Base-by-base conservation (phyloP, 345 rosid species). In the Trapa incisa region DNA sequence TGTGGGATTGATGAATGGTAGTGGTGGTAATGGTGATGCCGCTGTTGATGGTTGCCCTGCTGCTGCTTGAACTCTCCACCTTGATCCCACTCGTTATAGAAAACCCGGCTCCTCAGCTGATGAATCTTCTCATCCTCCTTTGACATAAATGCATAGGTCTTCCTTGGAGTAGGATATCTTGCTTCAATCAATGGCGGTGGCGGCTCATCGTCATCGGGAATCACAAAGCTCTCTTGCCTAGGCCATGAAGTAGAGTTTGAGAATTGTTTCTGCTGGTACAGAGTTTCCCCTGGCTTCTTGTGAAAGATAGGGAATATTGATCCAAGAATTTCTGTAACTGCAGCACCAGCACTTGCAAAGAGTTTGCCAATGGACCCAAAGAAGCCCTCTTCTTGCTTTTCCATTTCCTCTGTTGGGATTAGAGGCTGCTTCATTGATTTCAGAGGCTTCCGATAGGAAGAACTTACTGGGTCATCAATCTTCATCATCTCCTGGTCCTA, bases 101-200 rank as follows among this genome's bases (percentile, higher is more conserved):
- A 82, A 4, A 85, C 89, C 1, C 81, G 85, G 72, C 97, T 85
- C 76, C 89, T 87, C 89, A 89, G 81, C 69, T 89, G 96, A 47
- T 87, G 89, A 75, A 87, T 76, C 80, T 89, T 95, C 78, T 95
- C 97, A 0, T 93, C 86, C 39, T 91, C 97, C 79, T 86, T 91
- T n/a, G 96, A 86, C 99, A 95, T 95, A 80, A 91, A 95, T 29
- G 99, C 77, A 62, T 91, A 95, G 3, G 88, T 95, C 72, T 95
- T 95, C 71, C 83, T 77, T 0, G 96, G 97, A 11, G 96, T 91
- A 48, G 84, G 96, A 69, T 86, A 81, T 81, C 95, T 79, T 41
- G 95, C 74, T 68, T 94, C 97, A 17, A 84, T 76, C 29, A 22
- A 22, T 2, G 96, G 83, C 69, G 97, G 97, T 38, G 97, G 97